Conservation (phyloP, 2,329 filamentous ascomycete species). For the Colletotrichum higginsianum region DNA sequence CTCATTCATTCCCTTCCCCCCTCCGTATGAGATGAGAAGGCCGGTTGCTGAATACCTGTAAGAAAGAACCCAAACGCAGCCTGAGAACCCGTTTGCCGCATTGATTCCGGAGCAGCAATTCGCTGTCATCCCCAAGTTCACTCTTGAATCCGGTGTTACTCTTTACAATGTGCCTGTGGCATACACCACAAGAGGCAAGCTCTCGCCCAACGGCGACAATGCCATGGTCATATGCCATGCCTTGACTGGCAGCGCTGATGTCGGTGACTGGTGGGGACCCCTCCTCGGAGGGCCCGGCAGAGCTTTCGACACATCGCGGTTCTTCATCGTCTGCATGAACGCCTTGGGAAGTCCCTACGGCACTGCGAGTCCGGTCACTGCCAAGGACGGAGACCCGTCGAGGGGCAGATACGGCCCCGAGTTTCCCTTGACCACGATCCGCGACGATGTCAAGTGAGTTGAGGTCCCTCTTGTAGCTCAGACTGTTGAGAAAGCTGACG, state of each 20-base stretch:
- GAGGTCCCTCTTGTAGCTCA: background rate
- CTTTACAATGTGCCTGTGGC: constrained; percentile 82
- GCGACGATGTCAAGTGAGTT: constrained; percentile 92
- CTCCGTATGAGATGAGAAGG: constrained; percentile 50
- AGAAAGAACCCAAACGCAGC: constrained; percentile 78
- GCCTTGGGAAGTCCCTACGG: constrained; percentile 89
- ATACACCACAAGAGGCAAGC: constrained; percentile 75
- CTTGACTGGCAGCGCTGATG: constrained; percentile 87
- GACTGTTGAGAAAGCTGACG: constrained; percentile 37
- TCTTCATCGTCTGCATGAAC: constrained; percentile 91
- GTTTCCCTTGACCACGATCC: constrained; percentile 94
- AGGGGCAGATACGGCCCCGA: constrained; percentile 92
- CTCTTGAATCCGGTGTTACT: constrained; percentile 90
- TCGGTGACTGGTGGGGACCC: constrained; percentile 91
- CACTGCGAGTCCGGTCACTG: constrained; percentile 89
- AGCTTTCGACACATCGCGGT: constrained; percentile 85
- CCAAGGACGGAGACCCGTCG: constrained; percentile 82
- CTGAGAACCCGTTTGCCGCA: constrained; percentile 90
- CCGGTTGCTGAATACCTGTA: constrained; percentile 74
- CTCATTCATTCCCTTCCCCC: too few relatives aligned
- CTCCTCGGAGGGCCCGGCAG: constrained; percentile 83
- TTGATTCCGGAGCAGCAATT: constrained; percentile 92
- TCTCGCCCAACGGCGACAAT: constrained; percentile 74
- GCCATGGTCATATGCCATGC: constrained; percentile 87
- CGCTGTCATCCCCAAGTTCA: constrained; percentile 89